Evolutionary conservation across 305 asterid genomes (phyloP), one percentile per base, ranked within the genome.

Genomic region (Rubia peregrina): DNA sequence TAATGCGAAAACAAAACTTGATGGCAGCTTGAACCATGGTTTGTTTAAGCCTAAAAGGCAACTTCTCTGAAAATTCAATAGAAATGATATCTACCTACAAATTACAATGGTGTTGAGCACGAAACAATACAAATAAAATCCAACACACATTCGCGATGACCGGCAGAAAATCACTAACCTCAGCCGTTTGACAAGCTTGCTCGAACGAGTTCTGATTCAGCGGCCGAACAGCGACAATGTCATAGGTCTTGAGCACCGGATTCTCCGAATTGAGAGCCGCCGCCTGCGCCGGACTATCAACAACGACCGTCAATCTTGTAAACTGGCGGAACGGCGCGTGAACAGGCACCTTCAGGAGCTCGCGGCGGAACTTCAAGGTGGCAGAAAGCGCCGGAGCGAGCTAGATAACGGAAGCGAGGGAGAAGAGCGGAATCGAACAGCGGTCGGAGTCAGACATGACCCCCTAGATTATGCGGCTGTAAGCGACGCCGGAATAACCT

Each of bases 371-470:
- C 80, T 85, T 85, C 73, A 89, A 90, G 75, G 97, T 61, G 49
- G 85, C 78, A 26, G 86, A 80, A 74, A 89, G 79, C n/a, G 90
- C 69, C 60, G 96, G 85, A 4, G 81, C 67, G 33, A 84, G 82
- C 75, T 89, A 85, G 13, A 89, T 67, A 77, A 89, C 57, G 43
- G 85, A 76, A 17, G 84, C 73, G 26, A 85, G 72, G 41, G 99
- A 95, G 79, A 91, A 91, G 5, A 80, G 69, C 7, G 85, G 64
- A 21, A 78, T 87, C 74, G 86, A 71, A 80, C 96, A 89, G 68
- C 95, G 98, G 78, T 94, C 87, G 51, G 89, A 73, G 53, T 91
- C 98, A 4, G 99, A 85, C 87, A 91, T 87, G 61, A 89, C 96
- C 73, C 98, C 98, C 76, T 81, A 88, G 79, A 94, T 73, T n/a